Evolutionary conservation across 352 stramenopile genomes (phyloP).

Genomic region (Globisporangium megalacanthum): DNA sequence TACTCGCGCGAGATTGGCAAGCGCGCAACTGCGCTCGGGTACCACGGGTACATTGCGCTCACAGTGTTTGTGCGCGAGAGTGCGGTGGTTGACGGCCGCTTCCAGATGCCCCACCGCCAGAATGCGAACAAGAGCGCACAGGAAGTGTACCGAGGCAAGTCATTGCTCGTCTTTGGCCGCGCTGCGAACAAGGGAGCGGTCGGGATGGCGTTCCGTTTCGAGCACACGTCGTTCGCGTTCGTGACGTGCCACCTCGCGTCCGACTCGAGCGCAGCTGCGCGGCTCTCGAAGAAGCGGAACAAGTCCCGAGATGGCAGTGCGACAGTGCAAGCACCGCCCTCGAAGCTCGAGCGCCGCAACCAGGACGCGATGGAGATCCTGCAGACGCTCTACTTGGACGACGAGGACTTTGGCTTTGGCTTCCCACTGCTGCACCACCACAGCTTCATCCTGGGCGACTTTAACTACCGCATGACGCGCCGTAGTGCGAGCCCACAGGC

Average conservation of each 20-base stretch:
- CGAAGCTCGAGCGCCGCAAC: conserved; percentile 77
- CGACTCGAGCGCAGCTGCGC: conserved; percentile 53
- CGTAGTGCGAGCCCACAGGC: conserved; percentile 36
- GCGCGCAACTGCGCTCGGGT: conserved; percentile 66
- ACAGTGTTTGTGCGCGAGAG: conserved; percentile 75
- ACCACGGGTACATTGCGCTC: conserved; percentile 86
- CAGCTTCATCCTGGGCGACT: conserved; percentile 86
- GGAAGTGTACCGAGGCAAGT: conserved; percentile 76
- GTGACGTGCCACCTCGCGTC: conserved; percentile 83
- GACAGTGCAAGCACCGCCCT: conserved; percentile 20
- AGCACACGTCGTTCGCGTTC: conserved; percentile 59
- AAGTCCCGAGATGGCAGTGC: conserved; percentile 6
- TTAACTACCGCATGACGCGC: conserved; percentile 84
- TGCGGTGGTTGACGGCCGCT: conserved; percentile 52
- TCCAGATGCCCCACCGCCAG: conserved; percentile 57
- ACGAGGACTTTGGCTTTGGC: conserved; percentile 83
- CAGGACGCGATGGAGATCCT: conserved; percentile 79
- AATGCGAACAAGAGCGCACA: conserved; percentile 53
- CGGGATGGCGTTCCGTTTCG: conserved; percentile 51
- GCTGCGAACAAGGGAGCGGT: conserved; percentile 71
- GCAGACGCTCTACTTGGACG: conserved; percentile 72
- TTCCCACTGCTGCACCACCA: conserved; percentile 79
- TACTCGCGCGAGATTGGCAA: conserved; percentile 83
- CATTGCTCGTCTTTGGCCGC: conserved; percentile 66
- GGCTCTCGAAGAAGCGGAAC: conserved; percentile 26